Evolutionary conservation across 805 yeast species (phyloP), one percentile per base, ranked within the genome.

Genomic region (Ogataea corticis): DNA sequence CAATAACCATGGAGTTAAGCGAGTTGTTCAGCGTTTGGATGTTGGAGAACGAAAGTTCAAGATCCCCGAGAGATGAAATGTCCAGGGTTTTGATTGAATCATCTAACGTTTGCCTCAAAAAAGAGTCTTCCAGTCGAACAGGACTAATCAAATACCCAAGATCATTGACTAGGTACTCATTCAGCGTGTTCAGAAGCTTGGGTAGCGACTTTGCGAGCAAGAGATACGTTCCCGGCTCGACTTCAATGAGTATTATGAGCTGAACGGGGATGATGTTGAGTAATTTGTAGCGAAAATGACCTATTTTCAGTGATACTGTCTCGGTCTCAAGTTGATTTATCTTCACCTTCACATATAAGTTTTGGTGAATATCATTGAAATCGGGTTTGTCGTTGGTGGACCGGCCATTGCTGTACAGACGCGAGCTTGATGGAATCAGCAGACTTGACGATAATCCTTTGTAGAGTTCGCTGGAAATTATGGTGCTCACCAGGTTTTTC

Each of bases 231-330:
- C 58, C 58, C 3, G 62, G 61, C 34, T 45, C 31, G 14, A 51
- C 35, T 31, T 59, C 62, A 7, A 65, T 52, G 18, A 65, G 45
- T 1, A 64, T 54, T 3, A 61, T 13, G 4, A 63, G 32, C 30
- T 65, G 69, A 10, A 56, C 61, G 2, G 63, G 62, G 3, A 64
- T 42, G 1, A 59, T 42, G 14, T 52, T 55, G 15, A 59, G 53
- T 28, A 62, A 42, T 38, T 58, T 58, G 51, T 56, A 64, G 42
- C 68, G 50, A 32, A 65, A 56, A 44, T 61, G 62, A 0, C 69
- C 68, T 12, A 59, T 49, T 18, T 42, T 44, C 17, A 55, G 25
- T 5, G 38, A 31, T n/a, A 38, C 37, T 1, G 30, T 41, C 1
- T 38, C 31, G 15, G 31, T 46, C 11, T 47, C 46, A 7, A 56